A percentile compares a stretch with the other conserved stretches of the same genome.
Conservation (phyloP, 495 filamentous ascomycete genomes). For the Penicillium herquei region DNA sequence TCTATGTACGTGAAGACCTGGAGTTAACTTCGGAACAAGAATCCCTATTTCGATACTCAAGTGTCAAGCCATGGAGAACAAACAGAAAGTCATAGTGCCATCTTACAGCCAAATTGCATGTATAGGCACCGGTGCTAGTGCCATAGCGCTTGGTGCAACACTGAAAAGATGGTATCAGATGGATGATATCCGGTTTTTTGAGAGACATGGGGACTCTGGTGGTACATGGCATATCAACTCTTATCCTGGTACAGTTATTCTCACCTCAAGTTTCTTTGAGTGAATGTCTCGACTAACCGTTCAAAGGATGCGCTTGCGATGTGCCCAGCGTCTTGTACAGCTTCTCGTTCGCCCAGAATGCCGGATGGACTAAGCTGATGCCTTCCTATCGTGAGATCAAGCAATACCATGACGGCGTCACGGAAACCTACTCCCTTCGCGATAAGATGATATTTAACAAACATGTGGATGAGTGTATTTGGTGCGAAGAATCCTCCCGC, state of each 20-base stretch:
- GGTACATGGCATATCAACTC: slow-evolving; percentile 32
- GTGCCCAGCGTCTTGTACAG: background rate
- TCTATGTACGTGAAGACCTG: no score
- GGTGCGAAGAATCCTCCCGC: background rate
- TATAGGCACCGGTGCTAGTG: slow-evolving; percentile 24
- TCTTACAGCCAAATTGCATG: slow-evolving; percentile 9
- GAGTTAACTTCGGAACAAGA: no score
- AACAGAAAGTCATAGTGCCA: no score
- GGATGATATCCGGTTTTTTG: slow-evolving; percentile 30
- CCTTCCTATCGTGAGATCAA: slow-evolving; percentile 45
- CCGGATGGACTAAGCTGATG: slow-evolving; percentile 42
- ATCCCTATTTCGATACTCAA: no score
- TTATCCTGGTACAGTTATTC: slow-evolving; percentile 39
- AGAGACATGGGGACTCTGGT: slow-evolving; percentile 20
- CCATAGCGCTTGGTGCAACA: slow-evolving; percentile 26
- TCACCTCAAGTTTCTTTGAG: background rate
- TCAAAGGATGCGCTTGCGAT: background rate
- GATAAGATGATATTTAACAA: background rate
- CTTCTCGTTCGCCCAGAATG: slow-evolving; percentile 49
- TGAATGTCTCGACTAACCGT: background rate
- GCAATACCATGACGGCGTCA: slow-evolving; percentile 25
- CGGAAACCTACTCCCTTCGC: background rate
- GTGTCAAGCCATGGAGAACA: no score
- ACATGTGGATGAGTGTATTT: background rate
- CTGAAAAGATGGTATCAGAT: slow-evolving; percentile 31